Conservation (phyloP, 2,329 filamentous ascomycete species). For the Xylaria sp. region DNA sequence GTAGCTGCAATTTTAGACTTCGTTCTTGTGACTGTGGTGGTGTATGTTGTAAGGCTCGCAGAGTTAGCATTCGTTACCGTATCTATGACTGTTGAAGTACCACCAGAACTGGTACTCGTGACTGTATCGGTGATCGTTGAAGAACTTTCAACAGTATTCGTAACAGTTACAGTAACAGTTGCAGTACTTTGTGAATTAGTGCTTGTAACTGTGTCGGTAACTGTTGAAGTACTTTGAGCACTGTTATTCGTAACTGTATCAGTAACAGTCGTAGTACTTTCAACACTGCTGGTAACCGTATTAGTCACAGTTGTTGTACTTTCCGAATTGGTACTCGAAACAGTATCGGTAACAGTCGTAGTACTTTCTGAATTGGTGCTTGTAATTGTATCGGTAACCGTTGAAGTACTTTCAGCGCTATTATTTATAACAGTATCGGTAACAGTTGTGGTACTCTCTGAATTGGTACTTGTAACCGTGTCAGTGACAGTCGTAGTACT, state of each 20-base stretch:
- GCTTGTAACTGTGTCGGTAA: neutral
- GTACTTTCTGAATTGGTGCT: neutral
- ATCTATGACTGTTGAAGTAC: neutral
- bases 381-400: neutral
- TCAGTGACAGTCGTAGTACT: too few relatives aligned
- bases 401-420: too few relatives aligned
- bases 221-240: slow-evolving; percentile 4
- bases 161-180: neutral
- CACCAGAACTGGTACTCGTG: neutral
- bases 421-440: too few relatives aligned
- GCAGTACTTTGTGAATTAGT: neutral
- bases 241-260: neutral
- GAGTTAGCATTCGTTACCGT: neutral
- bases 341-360: neutral
- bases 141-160: neutral
- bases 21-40: slow-evolving; percentile 8
- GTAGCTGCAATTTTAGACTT: neutral
- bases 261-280: neutral
- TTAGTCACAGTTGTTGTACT: neutral
- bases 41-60: neutral
- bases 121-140: neutral
- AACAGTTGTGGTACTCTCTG: too few relatives aligned
- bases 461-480: too few relatives aligned
- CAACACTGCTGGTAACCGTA: slow-evolving; percentile 4
- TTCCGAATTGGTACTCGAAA: neutral